These are phyloP conservation scores for Axilococcus clingmanii DNA, from an alignment of 139 green algal species.

Conservation along the genomic window DNA sequence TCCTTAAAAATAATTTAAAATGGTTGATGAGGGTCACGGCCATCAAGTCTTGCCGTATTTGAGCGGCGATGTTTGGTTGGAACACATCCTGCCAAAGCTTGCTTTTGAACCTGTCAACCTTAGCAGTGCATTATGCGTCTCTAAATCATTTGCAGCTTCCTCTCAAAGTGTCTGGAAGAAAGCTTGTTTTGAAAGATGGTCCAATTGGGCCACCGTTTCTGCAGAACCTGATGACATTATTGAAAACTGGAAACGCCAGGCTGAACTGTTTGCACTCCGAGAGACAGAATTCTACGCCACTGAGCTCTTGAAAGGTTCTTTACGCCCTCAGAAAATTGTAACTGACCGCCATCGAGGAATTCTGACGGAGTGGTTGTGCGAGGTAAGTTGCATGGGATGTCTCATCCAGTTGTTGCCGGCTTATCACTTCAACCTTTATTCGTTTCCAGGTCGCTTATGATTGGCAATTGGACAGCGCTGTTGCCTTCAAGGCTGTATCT, in stretches of 20 bases:
- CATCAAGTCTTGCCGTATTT: no score
- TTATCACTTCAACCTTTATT: not conserved
- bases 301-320: constrained; percentile 10
- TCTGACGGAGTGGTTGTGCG: constrained; percentile 41
- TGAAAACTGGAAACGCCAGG: constrained; percentile 31
- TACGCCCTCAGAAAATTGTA: constrained; percentile 22
- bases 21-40: no score
- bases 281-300: constrained; percentile 18
- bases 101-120: constrained; percentile 21
- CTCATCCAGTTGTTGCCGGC: not conserved
- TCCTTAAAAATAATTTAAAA: no score
- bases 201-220: constrained; percentile 20
- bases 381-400: constrained; percentile 22
- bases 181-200: constrained; percentile 34
- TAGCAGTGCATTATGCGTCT: constrained; percentile 21
- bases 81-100: no score
- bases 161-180: constrained; percentile 19
- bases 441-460: constrained; percentile 43
- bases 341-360: constrained; percentile 29
- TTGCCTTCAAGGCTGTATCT: constrained; percentile 42
- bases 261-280: constrained; percentile 35
- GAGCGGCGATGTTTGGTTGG: no score
- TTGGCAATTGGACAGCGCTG: constrained; percentile 44
- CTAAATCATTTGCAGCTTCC: constrained; percentile 6
- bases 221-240: not conserved